Evolutionary conservation across 1,284 basidiomycete species (phyloP), one percentile per base, ranked within the genome.

Genomic region (Tilletiaria anomala): DNA sequence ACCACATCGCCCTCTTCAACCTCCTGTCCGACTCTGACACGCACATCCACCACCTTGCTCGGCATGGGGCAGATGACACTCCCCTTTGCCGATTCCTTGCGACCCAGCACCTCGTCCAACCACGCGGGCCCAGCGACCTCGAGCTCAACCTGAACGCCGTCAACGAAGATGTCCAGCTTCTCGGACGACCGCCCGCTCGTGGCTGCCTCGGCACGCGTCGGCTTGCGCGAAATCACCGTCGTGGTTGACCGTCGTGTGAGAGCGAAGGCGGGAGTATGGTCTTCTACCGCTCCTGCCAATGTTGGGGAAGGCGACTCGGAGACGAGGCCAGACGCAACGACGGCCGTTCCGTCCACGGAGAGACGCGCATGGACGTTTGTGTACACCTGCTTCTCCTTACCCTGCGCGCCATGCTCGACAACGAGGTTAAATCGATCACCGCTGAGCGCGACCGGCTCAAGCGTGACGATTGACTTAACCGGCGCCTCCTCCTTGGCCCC

Each of bases 1-100:
- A 85, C 73, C 6, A 76, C 77, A 61, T 88, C 80, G 0, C 83
- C 84, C 64, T 76, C 77, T 64, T 78, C 76, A n/a, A 91, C 82
- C 29, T 67, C 70, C 44, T 88, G 79, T 0, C 85, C 87, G 3
- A 75, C 70, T 45, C 72, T 72, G 18, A 88, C 84, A 35, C 76
- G 75, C 37, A 89, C 79, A 49, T 91, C 85, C 3, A 91, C 85
- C 3, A 60, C 52, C 32, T 52, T 54, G 43, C 39, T 38, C 2
- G 51, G 56, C 53, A 58, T 54, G 12, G 52, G 51, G 1, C 37
- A 17, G 14, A 36, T 18, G 4, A 54, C 32, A 42, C 36, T 17
- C 39, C 39, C 2, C 16, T 18, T 31, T 11, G 14, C 19, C 18
- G 12, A 10, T 10, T 6, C 15, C 26, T 10, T 18, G 10, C 14